Evolutionary conservation across 148 eudicot species (phyloP).

Genomic region (Amaranthus palmeri): DNA sequence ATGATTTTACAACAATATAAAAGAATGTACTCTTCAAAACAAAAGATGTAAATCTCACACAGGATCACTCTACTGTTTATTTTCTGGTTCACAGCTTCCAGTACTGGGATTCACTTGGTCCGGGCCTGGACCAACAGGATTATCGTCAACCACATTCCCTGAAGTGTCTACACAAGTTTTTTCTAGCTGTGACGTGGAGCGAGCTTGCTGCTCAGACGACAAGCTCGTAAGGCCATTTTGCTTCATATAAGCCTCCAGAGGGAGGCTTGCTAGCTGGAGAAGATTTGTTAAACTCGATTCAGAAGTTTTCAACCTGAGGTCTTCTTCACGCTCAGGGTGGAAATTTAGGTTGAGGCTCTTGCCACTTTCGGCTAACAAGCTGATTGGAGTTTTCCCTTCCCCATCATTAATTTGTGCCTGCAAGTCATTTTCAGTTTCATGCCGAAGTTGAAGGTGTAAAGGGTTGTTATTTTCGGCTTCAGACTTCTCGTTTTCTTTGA

Average conservation of each 20-base stretch:
- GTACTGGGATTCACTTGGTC: slow-evolving; percentile 17
- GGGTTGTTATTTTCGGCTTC: slow-evolving; percentile 6
- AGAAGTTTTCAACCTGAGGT: slow-evolving; percentile 13
- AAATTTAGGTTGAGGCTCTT: slow-evolving; percentile 48
- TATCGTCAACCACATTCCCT: slow-evolving; percentile 26
- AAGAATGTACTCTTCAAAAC: slow-evolving; percentile 7
- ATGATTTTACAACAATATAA: slow-evolving; percentile 14
- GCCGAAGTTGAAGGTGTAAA: slow-evolving; percentile 13
- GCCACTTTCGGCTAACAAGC: slow-evolving; percentile 20
- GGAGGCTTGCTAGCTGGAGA: slow-evolving; percentile 46
- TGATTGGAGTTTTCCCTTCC: neutral
- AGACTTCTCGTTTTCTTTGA: slow-evolving; percentile 36
- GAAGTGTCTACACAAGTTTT: slow-evolving; percentile 28
- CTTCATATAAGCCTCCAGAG: slow-evolving; percentile 52
- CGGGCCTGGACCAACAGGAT: slow-evolving; percentile 13
- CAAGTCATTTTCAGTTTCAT: slow-evolving; percentile 19
- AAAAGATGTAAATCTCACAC: slow-evolving; percentile 8
- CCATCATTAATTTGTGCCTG: slow-evolving; percentile 1
- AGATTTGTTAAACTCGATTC: slow-evolving; percentile 46
- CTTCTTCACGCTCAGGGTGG: slow-evolving; percentile 36
- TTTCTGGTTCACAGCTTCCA: slow-evolving; percentile 22
- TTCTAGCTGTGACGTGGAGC: slow-evolving; percentile 33
- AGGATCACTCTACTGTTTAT: slow-evolving; percentile 19
- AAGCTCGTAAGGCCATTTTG: slow-evolving; percentile 51
- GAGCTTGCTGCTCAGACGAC: slow-evolving; percentile 44